These are phyloP conservation scores for Aspergillus indologenus DNA, from an alignment of 495 filamentous ascomycete genomes.

Conservation along the genomic window DNA sequence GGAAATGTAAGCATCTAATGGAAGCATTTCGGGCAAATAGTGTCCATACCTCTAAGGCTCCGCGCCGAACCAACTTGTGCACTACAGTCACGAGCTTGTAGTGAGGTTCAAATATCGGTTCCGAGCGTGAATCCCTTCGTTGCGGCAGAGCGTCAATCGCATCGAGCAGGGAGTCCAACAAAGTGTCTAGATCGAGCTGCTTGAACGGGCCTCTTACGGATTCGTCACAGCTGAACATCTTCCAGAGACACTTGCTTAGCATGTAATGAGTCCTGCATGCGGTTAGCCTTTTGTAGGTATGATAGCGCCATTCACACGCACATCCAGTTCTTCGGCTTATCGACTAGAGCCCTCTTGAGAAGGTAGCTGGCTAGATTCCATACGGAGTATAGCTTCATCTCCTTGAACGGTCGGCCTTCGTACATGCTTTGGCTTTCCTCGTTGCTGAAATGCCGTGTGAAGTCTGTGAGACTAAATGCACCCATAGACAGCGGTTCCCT, in stretches of 20 bases:
- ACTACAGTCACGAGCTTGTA: constrained; percentile 89
- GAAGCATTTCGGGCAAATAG: constrained; percentile 1
- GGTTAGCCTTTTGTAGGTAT: constrained; percentile 10
- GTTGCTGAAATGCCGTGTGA: constrained; percentile 72
- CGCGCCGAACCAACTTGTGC: constrained; percentile 68
- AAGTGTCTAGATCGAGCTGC: constrained; percentile 50
- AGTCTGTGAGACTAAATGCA: constrained; percentile 70
- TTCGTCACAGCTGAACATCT: constrained; percentile 73
- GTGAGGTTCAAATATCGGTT: constrained; percentile 91
- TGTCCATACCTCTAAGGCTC: constrained; percentile 29
- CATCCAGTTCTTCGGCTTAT: constrained; percentile 83
- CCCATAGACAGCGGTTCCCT: constrained; percentile 89
- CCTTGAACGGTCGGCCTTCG: constrained; percentile 65
- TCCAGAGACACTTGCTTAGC: constrained; percentile 93
- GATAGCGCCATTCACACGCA: constrained; percentile 38
- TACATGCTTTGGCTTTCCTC: constrained; percentile 66
- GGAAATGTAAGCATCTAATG: constrained; percentile 13
- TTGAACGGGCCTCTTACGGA: constrained; percentile 43
- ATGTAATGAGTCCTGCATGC: constrained; percentile 71
- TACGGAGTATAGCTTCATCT: constrained; percentile 70
- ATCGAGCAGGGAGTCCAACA: constrained; percentile 67
- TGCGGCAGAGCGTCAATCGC: constrained; percentile 79
- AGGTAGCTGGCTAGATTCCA: constrained; percentile 83
- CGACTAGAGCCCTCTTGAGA: constrained; percentile 69
- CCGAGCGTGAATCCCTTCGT: constrained; percentile 68